Conservation (phyloP, 2,329 filamentous ascomycete species). For the Penicillium sp. region DNA sequence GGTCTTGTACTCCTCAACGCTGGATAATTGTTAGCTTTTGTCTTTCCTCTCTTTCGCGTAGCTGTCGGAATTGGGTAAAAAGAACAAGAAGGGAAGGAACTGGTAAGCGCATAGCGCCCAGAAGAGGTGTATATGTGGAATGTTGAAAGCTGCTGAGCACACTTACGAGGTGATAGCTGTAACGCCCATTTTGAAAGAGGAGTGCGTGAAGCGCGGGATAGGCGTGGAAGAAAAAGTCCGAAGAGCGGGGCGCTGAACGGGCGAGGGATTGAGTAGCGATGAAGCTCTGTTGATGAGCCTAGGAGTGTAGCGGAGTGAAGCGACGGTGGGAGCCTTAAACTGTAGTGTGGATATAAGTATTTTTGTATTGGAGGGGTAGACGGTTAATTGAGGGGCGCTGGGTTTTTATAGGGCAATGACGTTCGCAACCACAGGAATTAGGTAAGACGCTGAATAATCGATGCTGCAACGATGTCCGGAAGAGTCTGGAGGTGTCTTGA, state of each 20-base stretch:
- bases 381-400: slow-evolving; percentile 19
- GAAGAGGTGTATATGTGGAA: background rate
- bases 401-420: slow-evolving; percentile 35
- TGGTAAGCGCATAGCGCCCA: background rate
- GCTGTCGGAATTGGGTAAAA: background rate
- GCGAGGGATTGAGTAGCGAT: slow-evolving; percentile 27
- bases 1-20: slow-evolving; percentile 57
- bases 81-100: too few species aligned
- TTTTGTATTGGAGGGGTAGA: slow-evolving; percentile 8
- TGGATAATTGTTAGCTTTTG: slow-evolving; percentile 30
- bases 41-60: background rate
- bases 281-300: slow-evolving; percentile 11
- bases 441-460: slow-evolving; percentile 31
- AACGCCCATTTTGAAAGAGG: slow-evolving; percentile 28
- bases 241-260: slow-evolving; percentile 5
- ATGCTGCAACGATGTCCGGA: background rate
- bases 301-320: slow-evolving; percentile 9
- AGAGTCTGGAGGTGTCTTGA: background rate
- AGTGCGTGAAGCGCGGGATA: slow-evolving; percentile 18
- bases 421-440: slow-evolving; percentile 23
- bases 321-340: slow-evolving; percentile 16
- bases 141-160: background rate
- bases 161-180: slow-evolving; percentile 28
- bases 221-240: slow-evolving; percentile 19
- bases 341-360: slow-evolving; percentile 10